phyloP scores from a whole-genome alignment of 1,139 yeast genomes.

The Taphrina flavorubra region DNA sequence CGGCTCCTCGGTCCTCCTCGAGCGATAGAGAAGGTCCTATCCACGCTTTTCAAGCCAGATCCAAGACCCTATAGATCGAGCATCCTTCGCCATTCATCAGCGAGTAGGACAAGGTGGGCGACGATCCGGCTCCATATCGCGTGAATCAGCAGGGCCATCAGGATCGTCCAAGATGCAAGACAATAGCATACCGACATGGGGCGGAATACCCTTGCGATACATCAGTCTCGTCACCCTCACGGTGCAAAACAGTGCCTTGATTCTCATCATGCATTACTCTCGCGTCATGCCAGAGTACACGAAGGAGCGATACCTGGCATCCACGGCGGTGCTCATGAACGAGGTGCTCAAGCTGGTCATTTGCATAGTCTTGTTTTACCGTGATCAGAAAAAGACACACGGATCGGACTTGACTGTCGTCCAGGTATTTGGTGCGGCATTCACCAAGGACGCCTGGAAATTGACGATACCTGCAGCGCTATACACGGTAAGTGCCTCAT shows the following conservation, averaged over 20 bases:
- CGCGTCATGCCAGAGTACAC: conserved; percentile 55
- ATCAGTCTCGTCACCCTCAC: conserved; percentile 52
- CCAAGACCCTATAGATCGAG: too few relatives aligned
- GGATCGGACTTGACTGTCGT: conserved; percentile 23
- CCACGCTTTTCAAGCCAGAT: too few relatives aligned
- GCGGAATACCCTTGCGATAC: conserved; percentile 50
- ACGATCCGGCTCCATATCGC: conserved; percentile 14
- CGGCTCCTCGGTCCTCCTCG: background rate
- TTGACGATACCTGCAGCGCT: conserved; percentile 55
- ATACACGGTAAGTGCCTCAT: conserved; percentile 49
- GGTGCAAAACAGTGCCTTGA: conserved; percentile 53
- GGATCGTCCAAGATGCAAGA: conserved; percentile 1
- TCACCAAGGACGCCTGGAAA: conserved; percentile 54
- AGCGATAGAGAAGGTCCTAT: too few relatives aligned
- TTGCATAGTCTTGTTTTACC: conserved; percentile 49
- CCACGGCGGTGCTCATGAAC: conserved; percentile 56
- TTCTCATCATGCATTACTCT: conserved; percentile 55
- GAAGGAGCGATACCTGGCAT: conserved; percentile 52
- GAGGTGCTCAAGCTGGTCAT: conserved; percentile 53
- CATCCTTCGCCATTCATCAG: conserved; percentile 7
- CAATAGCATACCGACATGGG: conserved; percentile 1
- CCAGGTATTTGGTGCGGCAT: conserved; percentile 49
- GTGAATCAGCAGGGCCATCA: background rate
- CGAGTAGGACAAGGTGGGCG: background rate
- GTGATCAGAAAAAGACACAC: conserved; percentile 37